Evolutionary conservation across 1,284 basidiomycete species (phyloP), one percentile per base, ranked within the genome.

Genomic region (Tetrapyrgos nigripes): DNA sequence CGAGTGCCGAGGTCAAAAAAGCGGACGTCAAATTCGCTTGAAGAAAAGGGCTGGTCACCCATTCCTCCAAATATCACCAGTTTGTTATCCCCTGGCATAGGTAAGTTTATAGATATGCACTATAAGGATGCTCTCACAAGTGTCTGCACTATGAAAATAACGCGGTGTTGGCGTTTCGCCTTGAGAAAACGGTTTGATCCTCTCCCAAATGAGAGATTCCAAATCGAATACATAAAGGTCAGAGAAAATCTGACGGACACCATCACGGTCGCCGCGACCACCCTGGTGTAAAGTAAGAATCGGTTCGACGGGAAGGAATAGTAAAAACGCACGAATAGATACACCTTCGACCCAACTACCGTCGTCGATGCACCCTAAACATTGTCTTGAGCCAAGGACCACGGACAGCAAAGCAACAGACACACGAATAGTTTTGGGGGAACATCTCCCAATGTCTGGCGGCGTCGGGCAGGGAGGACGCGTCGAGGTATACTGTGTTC

Each of bases 51-150:
- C 61, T 86, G 81, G 71, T 92, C 90, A 62, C 91, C 91, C 93
- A 97, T 97, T 19, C 96, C 95, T 24, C 95, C 95, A 69, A 97
- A 97, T 55, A 96, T 82, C 58, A 97, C 88, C 53, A 98, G 81
- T 68, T 93, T 88, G 72, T 92, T 88, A 68, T 91, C 87, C 93
- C 92, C 92, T 94, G 66, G 6, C 50, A 50, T 58, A 10, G 58
- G 29, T 65, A 46, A 57, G 14, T 5, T n/a, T 19, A 28, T 51
- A 33, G 44, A 35, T 17, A 35, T 51, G 10, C 14, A 33, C 31
- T 44, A 23, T 49, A 43, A 44, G 51, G 27, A 84, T n/a, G n/a
- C 13, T 29, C 86, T 72, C 74, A 91, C 93, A 97, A 51, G 89
- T 78, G 74, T 97, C 95, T 26, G 94, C 88, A 60, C 92, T 94